Conservation (phyloP, 1,284 basidiomycete species). For the Xerocomus cyaneibrunnescens region DNA sequence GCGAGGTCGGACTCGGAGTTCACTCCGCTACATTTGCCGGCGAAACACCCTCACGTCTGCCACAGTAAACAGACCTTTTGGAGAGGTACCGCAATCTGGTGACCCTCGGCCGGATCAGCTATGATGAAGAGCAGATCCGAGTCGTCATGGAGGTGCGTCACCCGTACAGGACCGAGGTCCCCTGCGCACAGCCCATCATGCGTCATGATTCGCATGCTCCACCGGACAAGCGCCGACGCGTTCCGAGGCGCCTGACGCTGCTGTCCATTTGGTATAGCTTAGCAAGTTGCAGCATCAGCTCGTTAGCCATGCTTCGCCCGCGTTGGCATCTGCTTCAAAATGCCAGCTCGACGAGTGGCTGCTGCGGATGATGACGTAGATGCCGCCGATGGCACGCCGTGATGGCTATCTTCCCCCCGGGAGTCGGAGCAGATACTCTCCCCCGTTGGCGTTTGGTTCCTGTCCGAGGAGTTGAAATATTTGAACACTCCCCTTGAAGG, state of each 20-base stretch:
- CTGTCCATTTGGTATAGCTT: constrained; percentile 17
- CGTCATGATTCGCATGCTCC: too few relatives aligned
- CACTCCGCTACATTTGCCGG: not conserved
- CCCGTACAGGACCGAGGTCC: too few relatives aligned
- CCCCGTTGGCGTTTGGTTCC: not conserved
- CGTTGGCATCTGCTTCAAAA: constrained; percentile 24
- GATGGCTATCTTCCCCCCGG: too few relatives aligned
- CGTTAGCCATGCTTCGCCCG: constrained; percentile 50
- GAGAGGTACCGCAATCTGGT: constrained; percentile 32
- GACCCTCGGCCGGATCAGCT: constrained; percentile 50
- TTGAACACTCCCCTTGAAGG: not conserved
- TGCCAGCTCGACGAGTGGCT: constrained; percentile 32
- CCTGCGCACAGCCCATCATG: not conserved
- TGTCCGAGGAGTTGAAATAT: not conserved
- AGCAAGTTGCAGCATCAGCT: constrained; percentile 47
- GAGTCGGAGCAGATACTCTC: not conserved
- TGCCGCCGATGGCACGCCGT: not conserved
- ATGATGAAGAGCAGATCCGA: constrained; percentile 63
- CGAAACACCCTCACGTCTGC: not conserved
- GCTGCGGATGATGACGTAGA: not conserved
- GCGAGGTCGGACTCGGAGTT: too few relatives aligned
- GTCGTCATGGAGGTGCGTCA: constrained; percentile 47
- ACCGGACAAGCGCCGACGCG: not conserved
- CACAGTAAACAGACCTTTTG: not conserved
- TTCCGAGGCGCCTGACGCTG: not conserved